Conservation (phyloP, 306 rosid genomes). For the Citrullus amarus region DNA sequence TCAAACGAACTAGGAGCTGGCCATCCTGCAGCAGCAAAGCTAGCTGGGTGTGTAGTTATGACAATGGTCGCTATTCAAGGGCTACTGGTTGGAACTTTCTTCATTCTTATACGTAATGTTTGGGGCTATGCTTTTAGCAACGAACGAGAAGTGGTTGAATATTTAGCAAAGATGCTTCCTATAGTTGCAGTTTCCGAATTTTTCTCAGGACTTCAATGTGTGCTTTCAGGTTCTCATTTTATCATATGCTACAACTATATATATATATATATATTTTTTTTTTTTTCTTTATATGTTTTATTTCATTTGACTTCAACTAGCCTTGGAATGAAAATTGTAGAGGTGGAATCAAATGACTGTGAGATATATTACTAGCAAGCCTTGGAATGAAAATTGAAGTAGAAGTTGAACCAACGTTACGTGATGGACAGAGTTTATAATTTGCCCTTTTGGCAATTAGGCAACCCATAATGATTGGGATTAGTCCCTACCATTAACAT, state of each 20-base stretch:
- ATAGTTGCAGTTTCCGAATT: constrained; percentile 39
- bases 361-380: too few species aligned
- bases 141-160: constrained; percentile 41
- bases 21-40: constrained; percentile 36
- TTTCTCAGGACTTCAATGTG: constrained; percentile 58
- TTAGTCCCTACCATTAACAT: neutral
- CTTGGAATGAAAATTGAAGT: neutral
- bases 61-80: constrained; percentile 40
- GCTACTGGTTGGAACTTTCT: constrained; percentile 20
- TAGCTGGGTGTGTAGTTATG: constrained; percentile 43
- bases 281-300: neutral
- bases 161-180: constrained; percentile 52
- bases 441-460: neutral
- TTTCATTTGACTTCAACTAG: neutral
- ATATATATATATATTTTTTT: too few species aligned
- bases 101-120: constrained; percentile 41
- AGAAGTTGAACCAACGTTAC: neutral
- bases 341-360: too few species aligned
- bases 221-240: constrained; percentile 39
- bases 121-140: constrained; percentile 65
- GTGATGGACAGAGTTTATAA: neutral
- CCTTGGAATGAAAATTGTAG: neutral
- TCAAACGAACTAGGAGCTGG: constrained; percentile 79
- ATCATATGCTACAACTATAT: neutral
- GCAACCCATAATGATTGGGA: too few species aligned